Percentiles rank a stretch among this genome's conserved stretches.
These are phyloP conservation scores for Botryotinia calthae DNA, from an alignment of 2,329 filamentous ascomycete genomes.

Conservation along the genomic window DNA sequence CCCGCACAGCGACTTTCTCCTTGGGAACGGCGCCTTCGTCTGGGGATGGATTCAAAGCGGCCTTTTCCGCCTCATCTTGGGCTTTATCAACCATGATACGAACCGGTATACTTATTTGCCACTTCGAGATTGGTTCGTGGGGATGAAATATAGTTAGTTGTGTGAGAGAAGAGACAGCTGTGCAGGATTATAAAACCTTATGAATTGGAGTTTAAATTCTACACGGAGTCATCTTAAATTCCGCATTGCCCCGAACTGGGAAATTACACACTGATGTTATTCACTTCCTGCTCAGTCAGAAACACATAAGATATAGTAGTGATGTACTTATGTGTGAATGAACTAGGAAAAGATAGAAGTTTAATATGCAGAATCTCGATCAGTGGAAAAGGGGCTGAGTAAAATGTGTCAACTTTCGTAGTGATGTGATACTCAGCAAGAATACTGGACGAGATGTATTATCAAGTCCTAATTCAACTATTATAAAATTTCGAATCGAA, in stretches of 20 bases:
- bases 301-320: not conserved
- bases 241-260: not conserved
- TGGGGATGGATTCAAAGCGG: not conserved
- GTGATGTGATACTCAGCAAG: not conserved
- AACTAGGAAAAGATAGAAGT: no score
- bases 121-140: not conserved
- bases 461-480: not conserved
- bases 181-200: not conserved
- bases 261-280: not conserved
- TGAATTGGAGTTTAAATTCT: not conserved
- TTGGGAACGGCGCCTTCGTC: rapidly evolving
- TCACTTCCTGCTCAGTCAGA: not conserved
- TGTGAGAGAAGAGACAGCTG: not conserved
- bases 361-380: not conserved
- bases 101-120: not conserved
- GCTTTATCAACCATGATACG: not conserved
- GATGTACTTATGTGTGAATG: not conserved
- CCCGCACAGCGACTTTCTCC: not conserved
- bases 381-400: not conserved
- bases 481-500: not conserved
- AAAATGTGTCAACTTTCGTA: not conserved
- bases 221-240: not conserved
- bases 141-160: not conserved
- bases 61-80: not conserved
- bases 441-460: not conserved